These are phyloP conservation scores for Chlamydomonas incerta DNA, from an alignment of 139 green algal genomes.

Conservation along the genomic window DNA sequence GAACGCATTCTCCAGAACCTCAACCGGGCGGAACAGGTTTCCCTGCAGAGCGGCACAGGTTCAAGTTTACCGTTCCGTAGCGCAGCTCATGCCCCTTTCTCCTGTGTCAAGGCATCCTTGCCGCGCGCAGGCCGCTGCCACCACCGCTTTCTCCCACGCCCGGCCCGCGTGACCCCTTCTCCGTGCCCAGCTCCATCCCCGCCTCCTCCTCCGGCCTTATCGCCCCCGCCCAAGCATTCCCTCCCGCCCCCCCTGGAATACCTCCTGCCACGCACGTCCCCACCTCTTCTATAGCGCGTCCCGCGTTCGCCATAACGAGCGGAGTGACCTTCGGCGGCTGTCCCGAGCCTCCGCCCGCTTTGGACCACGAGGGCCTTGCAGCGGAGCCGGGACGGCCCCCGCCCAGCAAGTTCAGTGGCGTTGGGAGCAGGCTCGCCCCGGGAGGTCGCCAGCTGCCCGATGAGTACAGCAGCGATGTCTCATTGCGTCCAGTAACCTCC, in stretches of 20 bases:
- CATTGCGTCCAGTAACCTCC: not conserved
- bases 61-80: no score
- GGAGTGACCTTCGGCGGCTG: not conserved
- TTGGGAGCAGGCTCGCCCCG: not conserved
- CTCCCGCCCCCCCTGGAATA: no score
- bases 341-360: not conserved
- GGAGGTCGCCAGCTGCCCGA: constrained; percentile 25
- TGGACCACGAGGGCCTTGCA: not conserved
- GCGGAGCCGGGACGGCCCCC: not conserved
- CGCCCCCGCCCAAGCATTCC: not conserved
- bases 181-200: no score
- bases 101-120: no score
- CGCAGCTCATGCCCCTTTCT: no score
- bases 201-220: no score
- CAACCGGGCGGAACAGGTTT: constrained; percentile 7
- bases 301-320: not conserved
- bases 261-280: not conserved
- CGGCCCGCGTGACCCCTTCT: no score
- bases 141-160: no score
- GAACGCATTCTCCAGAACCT: constrained; percentile 14
- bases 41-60: no score
- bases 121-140: no score
- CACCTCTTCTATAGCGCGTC: not conserved
- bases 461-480: constrained; percentile 19
- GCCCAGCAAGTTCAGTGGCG: constrained; percentile 13